Percentiles rank a stretch among this genome's conserved stretches.
Conservation (phyloP, 306 rosid genomes). For the Vigna trinervia region DNA sequence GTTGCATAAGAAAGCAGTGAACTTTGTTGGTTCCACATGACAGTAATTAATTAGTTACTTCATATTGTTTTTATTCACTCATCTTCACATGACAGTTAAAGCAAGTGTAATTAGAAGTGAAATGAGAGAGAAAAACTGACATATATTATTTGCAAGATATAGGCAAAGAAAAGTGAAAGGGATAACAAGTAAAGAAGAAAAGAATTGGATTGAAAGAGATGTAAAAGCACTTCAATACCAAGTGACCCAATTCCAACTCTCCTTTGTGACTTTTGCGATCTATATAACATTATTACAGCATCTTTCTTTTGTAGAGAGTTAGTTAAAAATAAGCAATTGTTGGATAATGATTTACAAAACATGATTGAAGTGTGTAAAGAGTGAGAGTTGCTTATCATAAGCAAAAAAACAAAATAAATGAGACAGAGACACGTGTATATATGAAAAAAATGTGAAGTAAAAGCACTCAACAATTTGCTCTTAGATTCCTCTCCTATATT, state of each 20-base stretch:
- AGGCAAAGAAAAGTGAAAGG: not conserved
- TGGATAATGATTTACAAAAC: not conserved
- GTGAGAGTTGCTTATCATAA: too few relatives aligned
- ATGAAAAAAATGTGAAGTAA: not conserved
- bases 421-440: not conserved
- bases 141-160: not conserved
- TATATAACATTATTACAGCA: not conserved
- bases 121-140: not conserved
- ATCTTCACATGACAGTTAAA: too few relatives aligned
- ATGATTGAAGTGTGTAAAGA: too few relatives aligned
- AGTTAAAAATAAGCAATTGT: not conserved
- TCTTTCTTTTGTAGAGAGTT: not conserved
- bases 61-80: too few relatives aligned
- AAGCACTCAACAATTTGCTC: not conserved
- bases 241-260: not conserved
- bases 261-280: too few relatives aligned
- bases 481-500: not conserved
- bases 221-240: too few relatives aligned
- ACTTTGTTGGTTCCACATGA: constrained; percentile 5
- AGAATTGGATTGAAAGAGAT: not conserved
- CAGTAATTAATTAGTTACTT: too few relatives aligned
- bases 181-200: not conserved
- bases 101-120: too few relatives aligned
- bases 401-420: not conserved
- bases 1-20: constrained; percentile 16